These are phyloP conservation scores for Rhexocercosporidium sp. DNA, from an alignment of 2,329 filamentous ascomycete species.

Conservation along the genomic window DNA sequence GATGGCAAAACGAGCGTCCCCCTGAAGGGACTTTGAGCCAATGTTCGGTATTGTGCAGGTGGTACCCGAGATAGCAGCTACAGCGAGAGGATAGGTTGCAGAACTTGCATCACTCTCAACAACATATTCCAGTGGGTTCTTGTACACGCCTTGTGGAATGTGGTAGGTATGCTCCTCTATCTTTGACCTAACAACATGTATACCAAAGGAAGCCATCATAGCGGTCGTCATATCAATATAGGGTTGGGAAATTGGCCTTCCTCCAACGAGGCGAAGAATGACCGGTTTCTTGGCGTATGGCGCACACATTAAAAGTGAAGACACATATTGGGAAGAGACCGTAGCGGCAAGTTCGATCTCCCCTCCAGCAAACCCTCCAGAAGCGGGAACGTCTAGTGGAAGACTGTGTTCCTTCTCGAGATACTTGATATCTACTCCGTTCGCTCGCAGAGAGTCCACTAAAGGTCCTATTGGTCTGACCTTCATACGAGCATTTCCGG, in stretches of 20 bases:
- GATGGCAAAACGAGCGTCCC: slow-evolving; percentile 91
- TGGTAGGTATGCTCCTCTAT: slow-evolving; percentile 90
- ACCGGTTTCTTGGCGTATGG: slow-evolving; percentile 96
- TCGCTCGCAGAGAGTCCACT: slow-evolving; percentile 85
- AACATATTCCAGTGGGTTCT: slow-evolving; percentile 83
- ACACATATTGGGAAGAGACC: slow-evolving; percentile 98
- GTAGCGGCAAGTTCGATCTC: slow-evolving; percentile 92
- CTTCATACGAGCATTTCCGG: slow-evolving; percentile 96
- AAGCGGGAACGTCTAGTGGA: slow-evolving; percentile 81
- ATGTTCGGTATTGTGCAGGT: slow-evolving; percentile 97
- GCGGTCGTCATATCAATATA: slow-evolving; percentile 99
- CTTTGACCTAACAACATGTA: slow-evolving; percentile 76
- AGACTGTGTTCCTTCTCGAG: slow-evolving; percentile 83
- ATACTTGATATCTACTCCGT: slow-evolving; percentile 88
- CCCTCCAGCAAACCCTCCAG: slow-evolving; percentile 82
- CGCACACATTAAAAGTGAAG: slow-evolving; percentile 93
- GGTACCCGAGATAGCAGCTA: slow-evolving; percentile 94
- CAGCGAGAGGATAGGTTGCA: slow-evolving; percentile 91
- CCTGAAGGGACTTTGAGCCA: slow-evolving; percentile 87
- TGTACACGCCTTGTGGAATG: slow-evolving; percentile 84
- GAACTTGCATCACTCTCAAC: slow-evolving; percentile 98
- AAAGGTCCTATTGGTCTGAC: slow-evolving; percentile 90
- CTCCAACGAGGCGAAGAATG: slow-evolving; percentile 88
- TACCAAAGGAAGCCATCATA: slow-evolving; percentile 95
- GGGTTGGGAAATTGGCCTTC: slow-evolving; percentile 93